A percentile compares a stretch with the other conserved stretches of the same genome.
Evolutionary conservation across 768 basidiomycete species (phyloP).

Genomic region (Cubamyces lactineus): DNA sequence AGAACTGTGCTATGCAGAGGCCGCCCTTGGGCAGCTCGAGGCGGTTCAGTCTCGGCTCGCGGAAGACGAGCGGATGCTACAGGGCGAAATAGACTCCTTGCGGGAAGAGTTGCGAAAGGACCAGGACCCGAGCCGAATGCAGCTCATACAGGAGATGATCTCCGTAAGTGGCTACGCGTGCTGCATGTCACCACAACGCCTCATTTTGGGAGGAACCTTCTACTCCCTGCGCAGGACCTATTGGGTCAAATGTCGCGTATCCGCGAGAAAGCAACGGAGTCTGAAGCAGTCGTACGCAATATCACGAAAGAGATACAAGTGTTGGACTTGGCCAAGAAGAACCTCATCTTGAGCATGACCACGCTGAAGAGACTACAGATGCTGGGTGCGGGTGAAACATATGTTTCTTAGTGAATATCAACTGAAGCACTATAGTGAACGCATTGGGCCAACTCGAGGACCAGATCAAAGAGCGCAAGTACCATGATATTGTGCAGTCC

Average conservation of each 20-base stretch:
- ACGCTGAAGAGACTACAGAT: slow-evolving; percentile 89
- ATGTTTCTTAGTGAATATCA: background rate
- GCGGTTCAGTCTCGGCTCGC: slow-evolving; percentile 68
- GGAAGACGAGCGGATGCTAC: slow-evolving; percentile 69
- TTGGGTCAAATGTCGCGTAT: slow-evolving; percentile 95
- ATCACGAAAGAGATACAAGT: slow-evolving; percentile 97
- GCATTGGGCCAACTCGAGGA: slow-evolving; percentile 81
- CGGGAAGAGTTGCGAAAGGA: slow-evolving; percentile 68
- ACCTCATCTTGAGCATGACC: slow-evolving; percentile 88
- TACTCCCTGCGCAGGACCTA: slow-evolving; percentile 63
- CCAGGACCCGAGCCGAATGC: slow-evolving; percentile 90
- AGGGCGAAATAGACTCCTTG: slow-evolving; percentile 71
- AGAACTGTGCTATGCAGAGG: slow-evolving; percentile 52
- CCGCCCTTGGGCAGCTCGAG: slow-evolving; percentile 72
- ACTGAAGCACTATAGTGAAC: slow-evolving; percentile 58
- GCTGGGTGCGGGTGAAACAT: slow-evolving; percentile 65
- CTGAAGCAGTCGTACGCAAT: slow-evolving; percentile 91
- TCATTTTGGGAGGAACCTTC: background rate
- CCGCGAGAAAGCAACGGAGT: slow-evolving; percentile 95
- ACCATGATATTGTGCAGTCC: slow-evolving; percentile 82
- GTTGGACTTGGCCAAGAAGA: slow-evolving; percentile 91
- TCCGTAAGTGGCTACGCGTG: slow-evolving; percentile 57
- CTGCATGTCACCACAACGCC: background rate
- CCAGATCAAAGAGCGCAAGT: slow-evolving; percentile 75
- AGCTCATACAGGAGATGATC: slow-evolving; percentile 93